Conservation (phyloP, 108 stramenopile species). For the Chaetoceros tenuissimus region DNA sequence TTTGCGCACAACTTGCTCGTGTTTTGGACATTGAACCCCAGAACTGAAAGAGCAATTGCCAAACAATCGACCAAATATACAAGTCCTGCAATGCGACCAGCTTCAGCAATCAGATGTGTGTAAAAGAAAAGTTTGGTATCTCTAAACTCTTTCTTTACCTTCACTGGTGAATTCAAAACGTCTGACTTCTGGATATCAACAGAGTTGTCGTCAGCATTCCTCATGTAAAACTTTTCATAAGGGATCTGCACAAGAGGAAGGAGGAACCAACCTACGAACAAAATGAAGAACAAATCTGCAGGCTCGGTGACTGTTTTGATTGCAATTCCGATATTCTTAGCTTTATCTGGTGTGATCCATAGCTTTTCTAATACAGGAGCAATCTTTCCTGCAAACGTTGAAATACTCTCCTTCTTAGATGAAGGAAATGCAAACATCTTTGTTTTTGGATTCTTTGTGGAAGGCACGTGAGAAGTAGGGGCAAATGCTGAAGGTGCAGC, state of each 20-base stretch:
- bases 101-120: neutral
- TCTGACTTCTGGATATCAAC: neutral
- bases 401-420: neutral
- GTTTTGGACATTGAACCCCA: slow-evolving; percentile 18
- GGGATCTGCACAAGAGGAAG: slow-evolving; percentile 8
- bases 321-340: neutral
- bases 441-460: neutral
- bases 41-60: slow-evolving; percentile 8
- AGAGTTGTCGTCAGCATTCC: neutral
- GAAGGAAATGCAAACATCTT: neutral
- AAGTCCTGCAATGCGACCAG: slow-evolving; percentile 14
- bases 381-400: slow-evolving; percentile 3
- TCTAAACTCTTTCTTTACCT: slow-evolving; percentile 1
- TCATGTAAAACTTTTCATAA: slow-evolving; percentile 2
- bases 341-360: neutral
- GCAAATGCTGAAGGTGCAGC: neutral
- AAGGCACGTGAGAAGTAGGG: neutral
- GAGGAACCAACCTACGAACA: slow-evolving; percentile 1
- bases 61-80: slow-evolving; percentile 31
- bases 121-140: neutral
- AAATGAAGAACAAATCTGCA: slow-evolving; percentile 6
- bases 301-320: neutral
- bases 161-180: neutral
- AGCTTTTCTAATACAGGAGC: slow-evolving; percentile 1
- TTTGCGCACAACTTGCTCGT: neutral